A percentile compares a stretch with the other conserved stretches of the same genome.
These are phyloP conservation scores for Calamus simplicifolius DNA, from an alignment of 176 grass and related monocot genomes.

Conservation along the genomic window DNA sequence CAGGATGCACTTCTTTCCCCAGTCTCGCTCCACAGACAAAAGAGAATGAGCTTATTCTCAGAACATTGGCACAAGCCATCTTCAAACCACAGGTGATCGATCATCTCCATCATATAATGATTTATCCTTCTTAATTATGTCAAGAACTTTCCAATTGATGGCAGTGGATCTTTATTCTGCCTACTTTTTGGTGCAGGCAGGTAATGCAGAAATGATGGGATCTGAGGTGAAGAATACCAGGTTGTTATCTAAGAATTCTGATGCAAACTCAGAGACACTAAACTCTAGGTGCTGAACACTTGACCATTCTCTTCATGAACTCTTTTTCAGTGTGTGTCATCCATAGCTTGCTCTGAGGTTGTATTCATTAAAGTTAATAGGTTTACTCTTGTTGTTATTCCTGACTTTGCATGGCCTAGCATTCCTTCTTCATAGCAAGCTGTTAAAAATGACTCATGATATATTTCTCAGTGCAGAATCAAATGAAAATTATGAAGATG, in stretches of 20 bases:
- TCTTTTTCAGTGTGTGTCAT: too few species aligned
- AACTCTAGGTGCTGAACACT: not conserved
- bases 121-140: not conserved
- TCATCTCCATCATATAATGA: not conserved
- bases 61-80: not conserved
- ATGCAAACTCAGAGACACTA: not conserved
- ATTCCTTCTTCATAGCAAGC: too few species aligned
- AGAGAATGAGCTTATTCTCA: constrained; percentile 9
- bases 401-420: constrained; percentile 5
- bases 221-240: not conserved
- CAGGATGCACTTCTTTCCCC: not conserved
- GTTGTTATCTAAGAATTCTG: not conserved
- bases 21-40: not conserved
- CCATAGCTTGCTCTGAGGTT: too few species aligned
- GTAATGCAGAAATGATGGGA: not conserved
- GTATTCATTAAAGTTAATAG: too few species aligned
- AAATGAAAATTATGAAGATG: constrained; percentile 10
- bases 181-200: not conserved
- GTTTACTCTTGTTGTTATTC: not conserved
- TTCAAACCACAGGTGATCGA: constrained; percentile 12
- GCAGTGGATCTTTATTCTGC: too few species aligned
- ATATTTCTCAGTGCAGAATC: constrained; percentile 26
- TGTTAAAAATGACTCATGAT: not conserved
- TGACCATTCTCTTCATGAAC: not conserved
- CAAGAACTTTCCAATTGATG: not conserved